Base-by-base conservation (phyloP, 306 rosid genomes). In the Malus asiatica region DNA sequence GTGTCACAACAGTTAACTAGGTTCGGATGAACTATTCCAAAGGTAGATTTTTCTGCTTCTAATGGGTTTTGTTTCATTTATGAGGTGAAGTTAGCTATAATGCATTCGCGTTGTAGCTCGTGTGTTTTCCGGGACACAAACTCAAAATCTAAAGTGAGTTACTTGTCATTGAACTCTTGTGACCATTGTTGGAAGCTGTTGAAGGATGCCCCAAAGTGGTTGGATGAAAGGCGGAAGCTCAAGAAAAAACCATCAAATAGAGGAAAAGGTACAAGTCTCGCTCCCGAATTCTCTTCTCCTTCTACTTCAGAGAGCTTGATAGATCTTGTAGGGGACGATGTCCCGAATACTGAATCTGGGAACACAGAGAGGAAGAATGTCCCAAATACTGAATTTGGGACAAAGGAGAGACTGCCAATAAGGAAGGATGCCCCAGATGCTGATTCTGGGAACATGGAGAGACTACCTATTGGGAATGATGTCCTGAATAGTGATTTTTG, bases 1-100 rank as follows among this genome's bases (percentile, higher is more conserved):
- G 77, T 83, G 79, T 76, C 68, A 69, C 68, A 72, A 71, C 30
- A 45, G 70, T 45, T 82, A 72, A 66, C 45, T 64, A 27, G 65
- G 46, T 9, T 23, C 12, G 22, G 35, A 68, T 44, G 70, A 42
- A 66, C 14, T 20, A 11, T 22, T 45, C 23, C 16, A 51, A 30
- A 11, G 19, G 74, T 16, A 25, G 25, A 0, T 0, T 22, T 48
- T 70, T 53, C 42, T 11, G 46, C 45, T 40, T 29, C 59, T 38
- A 1, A 23, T 45, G 38, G 23, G 22, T 27, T 40, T 40, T 48
- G 23, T 14, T 68, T 27, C 66, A 33, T 65, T 23, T 22, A 14
- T 40, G 38, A 72, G 29, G 55, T 11, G 2, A 8, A 3, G 3
- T 73, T 73, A 4, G 10, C 70, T 11, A 0, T 66, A 5, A 35